Evolutionary conservation across 1,284 basidiomycete species (phyloP), one percentile per base, ranked within the genome.

Genomic region (Caloboletus firmus): DNA sequence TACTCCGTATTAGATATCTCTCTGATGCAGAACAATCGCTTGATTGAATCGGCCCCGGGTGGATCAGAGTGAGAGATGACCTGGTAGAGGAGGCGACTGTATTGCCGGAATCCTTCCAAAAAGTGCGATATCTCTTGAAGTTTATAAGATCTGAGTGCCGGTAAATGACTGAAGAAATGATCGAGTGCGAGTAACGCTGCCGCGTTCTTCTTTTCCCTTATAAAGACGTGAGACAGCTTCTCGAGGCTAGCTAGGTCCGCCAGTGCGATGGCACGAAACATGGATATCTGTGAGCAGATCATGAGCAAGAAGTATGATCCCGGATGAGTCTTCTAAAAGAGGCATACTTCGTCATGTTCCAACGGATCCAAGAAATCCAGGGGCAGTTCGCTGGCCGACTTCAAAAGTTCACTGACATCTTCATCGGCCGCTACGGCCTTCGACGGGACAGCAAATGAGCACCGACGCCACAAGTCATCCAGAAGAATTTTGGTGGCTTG

Each of bases 11-110:
- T 63, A 4, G 62, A 60, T 12, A 64, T 57, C 7, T 59, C 56
- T 7, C 54, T 56, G 28, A 81, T 72, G 8, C 70, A 71, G 52
- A 83, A 79, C 2, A 83, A 51, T 36, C 62, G 71, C 35, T 59
- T 70, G 22, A 76, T 62, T 0, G 56, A 57, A 0, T 47, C 18
- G 28, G 51, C 50, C 0, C 59, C 40, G 43, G 67, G 60, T 5
- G 74, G 72, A 39, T 75, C 62, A 15, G 52, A 13, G 5, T 65
- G 46, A 17, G 56, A 60, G 8, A 65, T 62, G 43, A 76, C 36
- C 2, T 63, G 51, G 28, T 66, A 58, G 6, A 82, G 59, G 15
- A 76, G 63, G 39, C 61, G 63, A 6, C 59, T 61, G 42, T 81
- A 83, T 1, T 56, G 35, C 4, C 64, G 54, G 55, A 80, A 80